A percentile compares a stretch with the other conserved stretches of the same genome.
Conservation (phyloP, 78 protist genomes). For the Dictyostelium brefeldianum region DNA sequence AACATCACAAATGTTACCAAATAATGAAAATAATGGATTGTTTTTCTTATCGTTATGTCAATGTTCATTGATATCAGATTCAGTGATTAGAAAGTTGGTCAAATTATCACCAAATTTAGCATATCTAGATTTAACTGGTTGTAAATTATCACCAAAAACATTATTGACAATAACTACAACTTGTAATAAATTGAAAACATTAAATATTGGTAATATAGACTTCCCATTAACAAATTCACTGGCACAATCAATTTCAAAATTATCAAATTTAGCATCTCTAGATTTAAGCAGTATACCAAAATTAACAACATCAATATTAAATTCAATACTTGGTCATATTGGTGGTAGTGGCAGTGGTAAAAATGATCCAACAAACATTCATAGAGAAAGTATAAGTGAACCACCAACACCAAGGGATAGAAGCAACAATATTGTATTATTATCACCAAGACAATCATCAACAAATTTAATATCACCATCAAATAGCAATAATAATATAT, state of each 20-base stretch:
- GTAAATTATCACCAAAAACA: slow-evolving; percentile 27
- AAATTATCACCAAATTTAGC: slow-evolving; percentile 39
- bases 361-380: neutral
- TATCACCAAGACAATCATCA: neutral
- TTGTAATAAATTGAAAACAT: slow-evolving; percentile 19
- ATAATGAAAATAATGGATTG: neutral
- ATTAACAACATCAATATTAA: neutral
- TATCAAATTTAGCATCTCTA: slow-evolving; percentile 18
- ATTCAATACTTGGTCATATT: neutral
- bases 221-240: neutral
- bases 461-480: neutral
- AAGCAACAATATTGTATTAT: neutral
- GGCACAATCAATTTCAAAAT: slow-evolving; percentile 11
- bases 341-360: neutral
- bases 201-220: neutral
- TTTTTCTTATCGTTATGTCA: slow-evolving; percentile 12
- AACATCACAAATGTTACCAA: neutral
- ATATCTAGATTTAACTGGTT: slow-evolving; percentile 50
- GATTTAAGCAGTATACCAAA: slow-evolving; percentile 9
- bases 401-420: slow-evolving; percentile 27
- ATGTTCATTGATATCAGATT: slow-evolving; percentile 29
- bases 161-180: slow-evolving; percentile 11
- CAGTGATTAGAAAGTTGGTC: slow-evolving; percentile 7
- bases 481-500: too few relatives aligned
- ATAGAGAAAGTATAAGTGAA: neutral